These are phyloP conservation scores for Punica granatum DNA, from an alignment of 345 rosid species.

Conservation along the genomic window DNA sequence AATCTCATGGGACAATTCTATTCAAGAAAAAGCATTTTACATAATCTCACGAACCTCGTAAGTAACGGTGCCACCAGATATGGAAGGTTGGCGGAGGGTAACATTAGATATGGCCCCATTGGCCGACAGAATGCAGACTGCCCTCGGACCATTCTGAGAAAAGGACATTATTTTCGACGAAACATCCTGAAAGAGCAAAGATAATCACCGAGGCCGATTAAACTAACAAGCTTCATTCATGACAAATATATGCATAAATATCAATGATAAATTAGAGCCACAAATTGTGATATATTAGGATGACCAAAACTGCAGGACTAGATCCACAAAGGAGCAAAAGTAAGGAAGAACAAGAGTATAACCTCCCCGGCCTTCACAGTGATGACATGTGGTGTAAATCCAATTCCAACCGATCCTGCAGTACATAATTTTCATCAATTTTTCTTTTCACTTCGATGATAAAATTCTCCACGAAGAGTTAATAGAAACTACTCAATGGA, in stretches of 20 bases:
- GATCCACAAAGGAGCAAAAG: not conserved
- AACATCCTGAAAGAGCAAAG: conserved; percentile 41
- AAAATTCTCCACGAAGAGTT: not conserved
- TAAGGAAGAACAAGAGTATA: conserved; percentile 6
- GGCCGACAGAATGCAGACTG: conserved; percentile 62
- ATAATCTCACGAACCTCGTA: conserved; percentile 48
- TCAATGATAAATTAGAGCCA: not conserved
- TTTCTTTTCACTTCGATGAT: not conserved
- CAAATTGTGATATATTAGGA: not conserved
- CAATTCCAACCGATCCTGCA: conserved; percentile 49
- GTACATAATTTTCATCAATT: conserved; percentile 2
- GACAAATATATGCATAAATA: not conserved
- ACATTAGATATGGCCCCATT: conserved; percentile 72
- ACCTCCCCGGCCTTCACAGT: conserved; percentile 71
- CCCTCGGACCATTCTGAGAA: conserved; percentile 59
- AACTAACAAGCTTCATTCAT: not conserved
- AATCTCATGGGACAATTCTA: not conserved
- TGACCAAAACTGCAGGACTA: not conserved
- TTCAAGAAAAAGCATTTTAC: not conserved
- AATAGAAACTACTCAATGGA: not conserved
- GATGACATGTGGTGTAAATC: conserved; percentile 57
- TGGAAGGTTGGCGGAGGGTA: conserved; percentile 60
- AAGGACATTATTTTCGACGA: conserved; percentile 58
- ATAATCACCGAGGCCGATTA: not conserved
- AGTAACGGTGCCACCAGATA: conserved; percentile 73